Base-by-base conservation (phyloP, 2,329 filamentous ascomycete species). In the Pestalotiopsis sp. region DNA sequence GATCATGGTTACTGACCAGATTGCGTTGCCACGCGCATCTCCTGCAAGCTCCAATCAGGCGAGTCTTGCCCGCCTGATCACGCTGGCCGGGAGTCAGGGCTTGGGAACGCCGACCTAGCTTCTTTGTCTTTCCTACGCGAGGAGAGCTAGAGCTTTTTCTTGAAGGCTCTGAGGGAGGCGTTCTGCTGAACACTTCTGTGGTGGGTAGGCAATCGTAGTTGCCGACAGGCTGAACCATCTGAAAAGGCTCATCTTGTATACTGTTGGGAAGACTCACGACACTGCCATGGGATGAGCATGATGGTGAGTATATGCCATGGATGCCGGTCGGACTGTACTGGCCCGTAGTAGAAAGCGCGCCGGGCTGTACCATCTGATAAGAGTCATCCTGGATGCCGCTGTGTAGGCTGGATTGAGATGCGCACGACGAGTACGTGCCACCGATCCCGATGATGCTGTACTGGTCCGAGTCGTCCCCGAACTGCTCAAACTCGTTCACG, bases 1-100 rank as follows among this genome's bases (percentile, higher is more conserved):
- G 66, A 35, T n/a, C 24, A 39, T 57, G 60, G 76, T 4, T 48
- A 26, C 82, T 70, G 78, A 84, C 83, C 24, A 78, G 77, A 63
- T 82, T 76, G 17, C 81, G 81, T 69, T 85, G 83, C 67, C 80
- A 80, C 40, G 80, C 78, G 70, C 83, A 85, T 13, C 82, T 77
- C 17, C 84, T 73, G 63, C 83, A 85, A 0, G 83, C 83, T 35
- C 78, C 78, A 20, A 75, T 70, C 11, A 70, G 74, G 13, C 81
- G 76, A 1, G 80, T 81, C 14, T 75, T 73, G 26, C 76, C 75
- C 0, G 79, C 81, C 59, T 77, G 73, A n/a, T 74, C 70, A 4
- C 79, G 74, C 17, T 72, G 13, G 11, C 3, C 11, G 14, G 55
- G 14, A 20, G 26, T 24, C 3, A 69, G 30, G 17, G 60, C 35